Percentiles rank a stretch among this genome's conserved stretches.
Conservation (phyloP, 345 rosid genomes). For the Corchorus capsularis region DNA sequence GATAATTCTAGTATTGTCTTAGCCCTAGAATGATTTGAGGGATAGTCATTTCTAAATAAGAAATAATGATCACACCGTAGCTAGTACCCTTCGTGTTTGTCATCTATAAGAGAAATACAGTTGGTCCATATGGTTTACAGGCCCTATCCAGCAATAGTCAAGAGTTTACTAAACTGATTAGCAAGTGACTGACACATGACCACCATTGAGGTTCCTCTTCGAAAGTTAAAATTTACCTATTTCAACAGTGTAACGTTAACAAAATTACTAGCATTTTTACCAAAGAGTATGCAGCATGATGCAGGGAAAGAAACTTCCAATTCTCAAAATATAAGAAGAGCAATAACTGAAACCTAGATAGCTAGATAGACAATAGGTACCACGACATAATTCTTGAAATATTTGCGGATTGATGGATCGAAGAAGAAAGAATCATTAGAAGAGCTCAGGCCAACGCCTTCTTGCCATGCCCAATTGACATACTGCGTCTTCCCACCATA, state of each 20-base stretch:
- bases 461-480: constrained; percentile 98
- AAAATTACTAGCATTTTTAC: constrained; percentile 2
- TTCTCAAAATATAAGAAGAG: constrained; percentile 4
- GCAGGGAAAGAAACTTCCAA: constrained; percentile 3
- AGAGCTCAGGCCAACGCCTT: constrained; percentile 88
- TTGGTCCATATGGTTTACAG: not conserved
- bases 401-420: constrained; percentile 87
- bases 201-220: constrained; percentile 9
- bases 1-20: not conserved
- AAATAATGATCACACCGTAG: not conserved
- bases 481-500: constrained; percentile 97
- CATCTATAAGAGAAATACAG: not conserved
- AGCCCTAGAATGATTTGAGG: not conserved
- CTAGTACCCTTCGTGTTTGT: not conserved
- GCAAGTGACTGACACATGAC: not conserved
- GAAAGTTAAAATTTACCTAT: not conserved
- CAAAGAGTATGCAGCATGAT: not conserved
- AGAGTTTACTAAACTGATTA: not conserved
- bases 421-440: constrained; percentile 96
- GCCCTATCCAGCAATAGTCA: not conserved
- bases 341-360: constrained; percentile 3
- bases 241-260: constrained; percentile 9
- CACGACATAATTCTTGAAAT: constrained; percentile 76
- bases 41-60: not conserved
- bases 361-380: constrained; percentile 34